These are phyloP conservation scores for Sordariomycetes sp. DNA, from an alignment of 2,329 filamentous ascomycete genomes.

Conservation along the genomic window DNA sequence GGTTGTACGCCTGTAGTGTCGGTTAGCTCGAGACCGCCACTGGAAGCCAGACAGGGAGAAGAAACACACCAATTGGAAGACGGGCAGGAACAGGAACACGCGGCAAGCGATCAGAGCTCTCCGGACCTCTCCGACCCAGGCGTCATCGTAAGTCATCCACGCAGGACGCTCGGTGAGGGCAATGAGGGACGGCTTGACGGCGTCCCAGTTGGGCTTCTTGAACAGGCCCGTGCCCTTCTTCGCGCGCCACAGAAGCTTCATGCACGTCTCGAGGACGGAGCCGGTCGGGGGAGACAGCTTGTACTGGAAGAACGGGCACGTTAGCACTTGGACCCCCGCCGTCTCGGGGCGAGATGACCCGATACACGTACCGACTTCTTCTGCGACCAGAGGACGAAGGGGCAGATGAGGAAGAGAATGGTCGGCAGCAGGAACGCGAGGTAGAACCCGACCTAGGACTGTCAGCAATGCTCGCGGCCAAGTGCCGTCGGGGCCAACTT, in stretches of 20 bases:
- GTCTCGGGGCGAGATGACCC: not conserved
- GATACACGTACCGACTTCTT: conserved; percentile 24
- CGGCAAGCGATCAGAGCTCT: conserved; percentile 57
- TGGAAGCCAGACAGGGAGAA: not conserved
- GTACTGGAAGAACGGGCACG: conserved; percentile 27
- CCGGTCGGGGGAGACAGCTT: conserved; percentile 52
- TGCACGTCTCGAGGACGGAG: conserved; percentile 56
- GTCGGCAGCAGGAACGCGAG: conserved; percentile 57
- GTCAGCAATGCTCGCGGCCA: not conserved
- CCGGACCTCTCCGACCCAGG: conserved; percentile 67
- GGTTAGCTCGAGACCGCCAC: not conserved
- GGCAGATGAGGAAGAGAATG: conserved; percentile 47
- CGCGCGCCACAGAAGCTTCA: conserved; percentile 44
- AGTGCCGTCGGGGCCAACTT: not conserved
- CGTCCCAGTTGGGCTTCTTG: conserved; percentile 55
- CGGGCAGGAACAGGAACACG: conserved; percentile 57
- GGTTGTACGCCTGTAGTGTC: conserved; percentile 31
- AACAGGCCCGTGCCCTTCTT: conserved; percentile 50
- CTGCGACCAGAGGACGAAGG: conserved; percentile 45
- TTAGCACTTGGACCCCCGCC: not conserved
- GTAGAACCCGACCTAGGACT: conserved; percentile 51
- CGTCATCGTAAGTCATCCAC: conserved; percentile 77
- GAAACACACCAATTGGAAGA: conserved; percentile 33
- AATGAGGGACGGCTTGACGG: conserved; percentile 53
- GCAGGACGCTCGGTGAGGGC: conserved; percentile 38